These are phyloP conservation scores for Rugosomyces carneus DNA, from an alignment of 1,284 basidiomycete genomes.

Conservation along the genomic window DNA sequence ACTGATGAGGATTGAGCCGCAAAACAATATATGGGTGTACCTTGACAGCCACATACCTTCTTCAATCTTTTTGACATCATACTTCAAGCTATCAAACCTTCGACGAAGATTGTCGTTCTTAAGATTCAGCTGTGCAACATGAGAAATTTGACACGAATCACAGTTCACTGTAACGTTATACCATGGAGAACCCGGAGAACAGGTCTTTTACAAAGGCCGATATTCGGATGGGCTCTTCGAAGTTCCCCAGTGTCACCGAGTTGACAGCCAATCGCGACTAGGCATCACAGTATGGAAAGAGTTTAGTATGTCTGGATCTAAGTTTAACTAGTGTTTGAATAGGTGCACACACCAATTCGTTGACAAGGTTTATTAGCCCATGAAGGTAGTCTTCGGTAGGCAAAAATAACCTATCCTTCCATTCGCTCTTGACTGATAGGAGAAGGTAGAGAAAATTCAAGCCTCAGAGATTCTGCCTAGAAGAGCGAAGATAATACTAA, in stretches of 20 bases:
- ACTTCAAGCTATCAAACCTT: slow-evolving; percentile 78
- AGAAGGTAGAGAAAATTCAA: too few species aligned
- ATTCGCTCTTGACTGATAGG: slow-evolving; percentile 58
- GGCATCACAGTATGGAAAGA: slow-evolving; percentile 6
- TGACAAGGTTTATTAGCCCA: slow-evolving; percentile 72
- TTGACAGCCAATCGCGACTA: slow-evolving; percentile 81
- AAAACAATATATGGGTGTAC: slow-evolving; percentile 8
- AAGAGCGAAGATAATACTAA: slow-evolving; percentile 26
- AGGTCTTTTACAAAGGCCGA: slow-evolving; percentile 79
- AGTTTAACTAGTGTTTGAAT: too few species aligned
- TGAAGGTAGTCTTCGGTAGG: slow-evolving; percentile 84
- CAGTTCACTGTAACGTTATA: slow-evolving; percentile 22
- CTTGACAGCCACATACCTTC: slow-evolving; percentile 52
- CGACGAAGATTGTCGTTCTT: slow-evolving; percentile 79
- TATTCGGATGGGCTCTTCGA: slow-evolving; percentile 73
- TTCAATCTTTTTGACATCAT: slow-evolving; percentile 87
- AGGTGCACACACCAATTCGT: slow-evolving; percentile 66
- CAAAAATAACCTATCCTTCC: slow-evolving; percentile 61
- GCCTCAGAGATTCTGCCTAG: slow-evolving; percentile 2
- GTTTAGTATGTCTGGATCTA: too few species aligned
- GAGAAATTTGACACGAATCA: background rate
- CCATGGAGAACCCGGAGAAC: slow-evolving; percentile 80
- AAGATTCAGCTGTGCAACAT: slow-evolving; percentile 62
- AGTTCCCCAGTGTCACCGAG: slow-evolving; percentile 76
- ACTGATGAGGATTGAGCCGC: slow-evolving; percentile 40